Conservation (phyloP, 2,329 filamentous ascomycete genomes). For the Rhexocercosporidium sp. region DNA sequence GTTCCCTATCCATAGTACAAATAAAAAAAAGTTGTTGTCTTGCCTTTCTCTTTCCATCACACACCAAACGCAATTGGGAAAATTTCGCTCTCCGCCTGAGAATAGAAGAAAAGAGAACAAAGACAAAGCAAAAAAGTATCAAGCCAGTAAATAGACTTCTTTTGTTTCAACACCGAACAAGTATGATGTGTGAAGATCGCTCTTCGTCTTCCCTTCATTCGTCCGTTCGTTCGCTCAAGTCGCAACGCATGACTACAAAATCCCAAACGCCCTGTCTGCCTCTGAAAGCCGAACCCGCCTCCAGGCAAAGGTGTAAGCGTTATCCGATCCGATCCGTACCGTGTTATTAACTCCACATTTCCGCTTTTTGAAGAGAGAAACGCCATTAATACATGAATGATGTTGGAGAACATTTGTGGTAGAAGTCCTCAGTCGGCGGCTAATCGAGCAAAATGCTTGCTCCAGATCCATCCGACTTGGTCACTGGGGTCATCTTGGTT, state of each 20-base stretch:
- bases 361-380: constrained; percentile 24
- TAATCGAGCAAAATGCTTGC: constrained; percentile 85
- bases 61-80: not conserved
- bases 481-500: constrained; percentile 89
- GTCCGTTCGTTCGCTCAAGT: not conserved
- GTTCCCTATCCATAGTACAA: constrained; percentile 12
- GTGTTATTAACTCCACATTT: constrained; percentile 29
- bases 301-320: not conserved
- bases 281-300: not conserved
- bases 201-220: not conserved
- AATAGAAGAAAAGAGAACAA: not conserved
- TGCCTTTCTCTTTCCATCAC: not conserved
- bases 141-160: not conserved
- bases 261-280: constrained; percentile 1
- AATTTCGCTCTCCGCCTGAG: not conserved
- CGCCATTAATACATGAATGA: constrained; percentile 35
- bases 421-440: constrained; percentile 41
- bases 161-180: not conserved
- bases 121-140: not conserved
- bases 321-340: not conserved
- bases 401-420: not conserved
- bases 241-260: not conserved
- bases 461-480: constrained; percentile 97
- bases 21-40: not conserved
- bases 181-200: not conserved